Conservation (phyloP, 169 alveolate species). For the Eimeria zaria region DNA sequence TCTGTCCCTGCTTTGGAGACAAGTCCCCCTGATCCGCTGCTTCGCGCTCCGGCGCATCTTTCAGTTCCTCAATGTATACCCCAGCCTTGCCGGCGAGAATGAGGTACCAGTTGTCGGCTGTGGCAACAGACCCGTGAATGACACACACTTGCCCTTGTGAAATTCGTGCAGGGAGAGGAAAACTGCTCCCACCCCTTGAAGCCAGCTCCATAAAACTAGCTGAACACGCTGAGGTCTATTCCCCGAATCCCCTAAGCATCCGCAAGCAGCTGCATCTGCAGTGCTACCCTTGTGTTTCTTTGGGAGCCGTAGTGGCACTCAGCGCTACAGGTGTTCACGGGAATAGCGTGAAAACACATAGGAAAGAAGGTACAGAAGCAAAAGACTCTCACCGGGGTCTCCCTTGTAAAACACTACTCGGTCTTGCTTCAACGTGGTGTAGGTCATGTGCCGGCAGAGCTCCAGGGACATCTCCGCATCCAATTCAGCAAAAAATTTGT, state of each 20-base stretch:
- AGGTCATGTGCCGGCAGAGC: slow-evolving; percentile 81
- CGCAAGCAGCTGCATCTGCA: not conserved
- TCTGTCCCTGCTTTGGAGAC: slow-evolving; percentile 26
- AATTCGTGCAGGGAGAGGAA: not conserved
- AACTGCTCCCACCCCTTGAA: not conserved
- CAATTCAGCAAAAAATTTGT: slow-evolving; percentile 68
- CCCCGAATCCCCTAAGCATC: too few species aligned
- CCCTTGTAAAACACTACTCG: slow-evolving; percentile 76
- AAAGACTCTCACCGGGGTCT: slow-evolving; percentile 18
- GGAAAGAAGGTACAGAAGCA: not conserved
- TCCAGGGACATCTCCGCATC: slow-evolving; percentile 73
- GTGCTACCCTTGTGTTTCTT: not conserved
- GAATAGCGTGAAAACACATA: not conserved
- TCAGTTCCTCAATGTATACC: slow-evolving; percentile 60
- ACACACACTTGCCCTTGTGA: not conserved
- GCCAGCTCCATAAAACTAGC: not conserved
- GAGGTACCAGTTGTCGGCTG: slow-evolving; percentile 82
- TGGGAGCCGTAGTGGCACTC: not conserved
- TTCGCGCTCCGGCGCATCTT: slow-evolving; percentile 23
- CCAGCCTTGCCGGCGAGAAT: slow-evolving; percentile 75
- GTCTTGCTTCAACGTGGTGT: slow-evolving; percentile 48
- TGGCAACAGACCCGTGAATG: not conserved
- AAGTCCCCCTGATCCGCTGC: slow-evolving; percentile 21
- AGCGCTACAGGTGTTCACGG: not conserved
- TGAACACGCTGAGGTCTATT: not conserved